Conservation (phyloP, 2,329 filamentous ascomycete genomes). For the Furcasterigmium sp. region DNA sequence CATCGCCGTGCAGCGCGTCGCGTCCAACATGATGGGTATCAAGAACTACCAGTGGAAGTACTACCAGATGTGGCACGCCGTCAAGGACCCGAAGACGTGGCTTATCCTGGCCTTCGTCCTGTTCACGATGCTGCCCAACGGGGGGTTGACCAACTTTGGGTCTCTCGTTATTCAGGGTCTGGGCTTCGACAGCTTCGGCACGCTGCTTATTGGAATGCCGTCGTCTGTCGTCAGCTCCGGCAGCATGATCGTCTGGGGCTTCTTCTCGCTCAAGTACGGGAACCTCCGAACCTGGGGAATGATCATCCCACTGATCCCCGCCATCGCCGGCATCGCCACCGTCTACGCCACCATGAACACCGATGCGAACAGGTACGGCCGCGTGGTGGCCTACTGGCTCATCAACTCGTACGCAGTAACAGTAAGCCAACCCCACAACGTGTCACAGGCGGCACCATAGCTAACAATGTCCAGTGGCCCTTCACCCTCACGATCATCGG, state of each 20-base stretch:
- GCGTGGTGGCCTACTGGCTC: slow-evolving; percentile 35
- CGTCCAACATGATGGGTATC: slow-evolving; percentile 26
- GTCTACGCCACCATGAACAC: slow-evolving; percentile 28
- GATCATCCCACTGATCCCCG: slow-evolving; percentile 18
- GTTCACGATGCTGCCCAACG: slow-evolving; percentile 9
- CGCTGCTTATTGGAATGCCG: slow-evolving; percentile 15
- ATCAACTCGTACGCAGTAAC: slow-evolving; percentile 35
- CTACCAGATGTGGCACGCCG: background rate
- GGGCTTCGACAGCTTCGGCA: slow-evolving; percentile 13
- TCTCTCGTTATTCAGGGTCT: slow-evolving; percentile 17
- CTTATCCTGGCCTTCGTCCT: slow-evolving; percentile 1
- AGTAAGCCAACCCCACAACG: slow-evolving; percentile 35
- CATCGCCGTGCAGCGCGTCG: slow-evolving; percentile 28
- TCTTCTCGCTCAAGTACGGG: slow-evolving; percentile 15
- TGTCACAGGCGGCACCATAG: slow-evolving; percentile 29
- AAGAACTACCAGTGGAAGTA: slow-evolving; percentile 1
- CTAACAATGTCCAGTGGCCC: too few species aligned
- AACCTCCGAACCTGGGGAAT: slow-evolving; percentile 19
- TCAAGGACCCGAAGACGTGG: background rate
- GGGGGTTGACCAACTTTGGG: slow-evolving; percentile 13
- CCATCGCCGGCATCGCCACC: slow-evolving; percentile 30
- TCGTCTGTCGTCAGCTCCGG: slow-evolving; percentile 17
- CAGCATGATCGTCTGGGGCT: slow-evolving; percentile 15
- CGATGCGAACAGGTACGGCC: slow-evolving; percentile 24
- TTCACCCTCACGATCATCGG: background rate